Base-by-base conservation (phyloP, 768 basidiomycete genomes). In the Jaapia argillacea region DNA sequence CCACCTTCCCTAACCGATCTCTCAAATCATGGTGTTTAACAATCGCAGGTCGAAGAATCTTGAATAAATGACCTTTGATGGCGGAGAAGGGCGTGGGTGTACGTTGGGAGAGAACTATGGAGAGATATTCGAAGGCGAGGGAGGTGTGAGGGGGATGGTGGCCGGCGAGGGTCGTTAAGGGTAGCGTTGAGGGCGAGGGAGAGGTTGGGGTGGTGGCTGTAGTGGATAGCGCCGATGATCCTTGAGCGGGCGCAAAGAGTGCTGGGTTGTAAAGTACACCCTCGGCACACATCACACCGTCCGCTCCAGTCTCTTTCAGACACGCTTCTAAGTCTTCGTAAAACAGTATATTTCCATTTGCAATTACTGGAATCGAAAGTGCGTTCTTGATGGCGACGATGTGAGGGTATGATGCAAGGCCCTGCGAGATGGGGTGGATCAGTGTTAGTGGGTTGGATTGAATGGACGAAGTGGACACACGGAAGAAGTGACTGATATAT, bases 201-300 rank as follows among this genome's bases (percentile, higher is more conserved):
- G 46, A 35, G 20, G 36, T 27, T 2, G 44, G n/a, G 16, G 46
- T 27, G 21, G 33, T n/a, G 21, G 43, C 23, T 14, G 43, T 42
- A 1, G 46, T 36, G 3, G 42, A 43, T 21, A 43, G 47, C 4
- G 36, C 3, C 2, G 47, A 37, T 1, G 44, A 35, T 1, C 48
- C 45, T 4, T 14, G 27, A 6, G 55, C 47, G 16, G 52, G 45
- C n/a, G 63, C 61, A 52, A 88, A 97, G 10, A 97, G 57, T 0
- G 90, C 80, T 0, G 88, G 84, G 55, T 99, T 97, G 58, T 96
- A 96, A 0, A 99, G 68, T 49, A 93, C 82, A 0, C 89, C 93
- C 64, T 96, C 96, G 1, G 93, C 96, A 35, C 79, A 82, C 92
- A 97, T 96, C 45, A 98, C 81, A 0, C 79, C 94, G 54, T 96